Base-by-base conservation (phyloP, 352 stramenopile species). In the Phytophthora sp. region DNA sequence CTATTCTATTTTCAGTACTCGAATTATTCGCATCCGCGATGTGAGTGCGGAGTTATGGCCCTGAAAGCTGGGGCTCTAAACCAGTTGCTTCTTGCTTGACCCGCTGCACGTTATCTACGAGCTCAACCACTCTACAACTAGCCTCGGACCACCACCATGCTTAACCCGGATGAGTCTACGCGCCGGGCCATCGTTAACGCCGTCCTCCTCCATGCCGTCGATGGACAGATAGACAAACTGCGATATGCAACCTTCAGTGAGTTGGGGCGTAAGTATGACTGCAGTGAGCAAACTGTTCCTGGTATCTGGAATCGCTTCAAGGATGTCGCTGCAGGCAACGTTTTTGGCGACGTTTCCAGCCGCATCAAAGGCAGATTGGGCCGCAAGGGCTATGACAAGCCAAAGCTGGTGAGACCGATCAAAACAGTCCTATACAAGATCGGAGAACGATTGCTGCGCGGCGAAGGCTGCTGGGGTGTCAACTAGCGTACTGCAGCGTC, bases 111-210 rank as follows among this genome's bases (percentile, higher is more conserved):
- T 38, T 13, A 24, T 2, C 4, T 20, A 39, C 7, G 23, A 13
- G 13, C n/a, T 4, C 11, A 36, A 38, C n/a, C 24, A 38, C 44
- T 35, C 26, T 38, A 26, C 20, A 38, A 49, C 23, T 26, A 29
- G 13, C 15, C 3, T 39, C 13, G 6, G 1, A 49, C 3, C 20
- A n/a, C 4, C 23, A 49, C 7, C 39, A 61, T 52, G 38, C 11
- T 7, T 3, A 55, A 53, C 29, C 18, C 47, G 8, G 12, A 23
- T 5, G 54, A 53, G 7, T 11, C 6, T 4, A 29, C 18, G 7
- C 29, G 41, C 7, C 41, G 54, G 13, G 18, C 41, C 20, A 63
- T 54, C 29, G 41, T 54, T 20, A 50, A 54, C 30, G 30, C n/a
- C 11, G 26, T 63, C 7, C 42, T 63, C 12, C 15, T 18, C 2